Percentiles rank a stretch among this genome's conserved stretches.
Conservation (phyloP, 345 rosid genomes). For the Gossypium anomalum region DNA sequence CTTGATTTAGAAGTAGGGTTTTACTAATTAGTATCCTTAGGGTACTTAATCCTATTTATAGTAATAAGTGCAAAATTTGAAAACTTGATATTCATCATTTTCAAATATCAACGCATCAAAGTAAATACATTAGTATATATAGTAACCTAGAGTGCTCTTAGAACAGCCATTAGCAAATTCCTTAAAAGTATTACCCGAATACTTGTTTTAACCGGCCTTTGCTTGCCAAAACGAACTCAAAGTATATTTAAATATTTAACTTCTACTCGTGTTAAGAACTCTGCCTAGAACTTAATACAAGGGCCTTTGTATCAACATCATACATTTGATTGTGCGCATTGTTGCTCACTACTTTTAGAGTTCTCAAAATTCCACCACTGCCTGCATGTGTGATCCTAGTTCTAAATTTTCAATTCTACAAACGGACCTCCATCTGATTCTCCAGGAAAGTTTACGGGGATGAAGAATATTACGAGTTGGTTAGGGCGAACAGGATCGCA, state of each 20-base stretch:
- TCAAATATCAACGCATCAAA: background rate
- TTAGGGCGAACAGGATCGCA: constrained; percentile 29
- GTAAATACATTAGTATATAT: no score
- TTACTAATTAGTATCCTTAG: background rate
- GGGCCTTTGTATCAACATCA: background rate
- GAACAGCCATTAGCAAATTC: no score
- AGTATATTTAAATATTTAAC: background rate
- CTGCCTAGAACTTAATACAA: background rate
- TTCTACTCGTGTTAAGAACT: background rate
- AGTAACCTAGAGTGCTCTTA: no score
- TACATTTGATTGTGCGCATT: background rate
- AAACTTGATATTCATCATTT: background rate
- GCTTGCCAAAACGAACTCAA: background rate
- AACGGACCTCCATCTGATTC: constrained; percentile 4
- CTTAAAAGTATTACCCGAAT: background rate
- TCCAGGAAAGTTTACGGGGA: constrained; percentile 62
- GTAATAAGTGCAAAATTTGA: background rate
- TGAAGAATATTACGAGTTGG: constrained; percentile 44
- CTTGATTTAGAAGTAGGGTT: background rate
- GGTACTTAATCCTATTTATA: background rate
- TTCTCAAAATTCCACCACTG: constrained; percentile 4
- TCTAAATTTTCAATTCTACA: background rate
- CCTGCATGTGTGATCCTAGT: constrained; percentile 13
- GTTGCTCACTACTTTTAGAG: no score
- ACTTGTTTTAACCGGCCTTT: background rate